phyloP scores from a whole-genome alignment of 768 basidiomycete genomes.

The Boletus edulis region DNA sequence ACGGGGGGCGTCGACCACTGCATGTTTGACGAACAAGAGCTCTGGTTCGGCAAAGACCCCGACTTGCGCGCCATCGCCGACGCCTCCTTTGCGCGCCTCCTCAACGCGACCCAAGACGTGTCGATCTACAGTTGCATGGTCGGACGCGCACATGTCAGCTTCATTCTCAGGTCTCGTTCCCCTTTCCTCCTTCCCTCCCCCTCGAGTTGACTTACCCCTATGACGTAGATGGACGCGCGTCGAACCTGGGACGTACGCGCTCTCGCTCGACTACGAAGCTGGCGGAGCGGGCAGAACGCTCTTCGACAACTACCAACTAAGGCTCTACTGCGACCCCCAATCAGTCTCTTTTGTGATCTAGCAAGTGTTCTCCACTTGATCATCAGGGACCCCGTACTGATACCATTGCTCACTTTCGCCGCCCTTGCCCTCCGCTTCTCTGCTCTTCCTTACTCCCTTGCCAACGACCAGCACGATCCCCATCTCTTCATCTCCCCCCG shows the following conservation, averaged over 20 bases:
- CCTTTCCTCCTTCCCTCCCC: not conserved
- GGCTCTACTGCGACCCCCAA: conserved; percentile 53
- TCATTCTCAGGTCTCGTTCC: conserved; percentile 46
- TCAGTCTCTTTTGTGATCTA: conserved; percentile 59
- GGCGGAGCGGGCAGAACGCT: conserved; percentile 55
- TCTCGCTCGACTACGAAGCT: conserved; percentile 65
- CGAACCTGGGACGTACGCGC: conserved; percentile 45
- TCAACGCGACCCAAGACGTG: conserved; percentile 39
- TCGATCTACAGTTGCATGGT: conserved; percentile 55
- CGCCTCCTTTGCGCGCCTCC: conserved; percentile 53
- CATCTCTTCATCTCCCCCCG: conserved; percentile 48
- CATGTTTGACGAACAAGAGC: conserved; percentile 59
- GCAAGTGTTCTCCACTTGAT: conserved; percentile 33
- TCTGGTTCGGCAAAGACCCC: conserved; percentile 67
- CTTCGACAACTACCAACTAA: conserved; percentile 52
- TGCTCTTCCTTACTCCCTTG: not conserved
- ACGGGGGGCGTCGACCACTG: conserved; percentile 58
- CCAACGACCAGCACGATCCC: conserved; percentile 48
- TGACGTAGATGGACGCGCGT: conserved; percentile 48
- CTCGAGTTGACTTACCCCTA: not conserved
- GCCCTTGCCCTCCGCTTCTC: no score
- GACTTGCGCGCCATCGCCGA: conserved; percentile 58
- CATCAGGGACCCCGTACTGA: not conserved
- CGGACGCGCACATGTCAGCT: conserved; percentile 55
- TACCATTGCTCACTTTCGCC: no score